Base-by-base conservation (phyloP, 129 eudicot species). In the Arctium minus region DNA sequence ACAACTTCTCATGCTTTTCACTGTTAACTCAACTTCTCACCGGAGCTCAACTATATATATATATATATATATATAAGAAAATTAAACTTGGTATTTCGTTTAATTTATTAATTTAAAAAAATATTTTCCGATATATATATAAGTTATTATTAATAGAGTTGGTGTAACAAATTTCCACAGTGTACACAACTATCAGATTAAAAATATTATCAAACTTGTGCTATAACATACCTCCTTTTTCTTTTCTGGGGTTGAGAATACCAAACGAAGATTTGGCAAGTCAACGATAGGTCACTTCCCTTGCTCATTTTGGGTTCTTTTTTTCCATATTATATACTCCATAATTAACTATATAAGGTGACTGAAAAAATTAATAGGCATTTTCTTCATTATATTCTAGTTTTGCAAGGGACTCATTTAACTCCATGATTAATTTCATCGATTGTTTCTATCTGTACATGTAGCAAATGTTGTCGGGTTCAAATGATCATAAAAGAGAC, bases 141-240 rank as follows among this genome's bases (percentile, higher is more conserved):
- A 39, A 68, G 1, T 42, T 79, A 62, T 77, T 33, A 84, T 56
- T 32, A 73, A 62, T 79, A 32, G 79, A 73, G 70, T 79, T 79
- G 80, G 87, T 79, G 76, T 29, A 73, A 79, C 72, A 72, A 17
- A 38, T 79, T 38, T 79, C 30, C 78, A 53, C 74, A 38, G 50
- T 72, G 71, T 83, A 68, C 12, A 78, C 29, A 67, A 38, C 79
- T 30, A 13, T 39, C n/a, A 22, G 75, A 79, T 65, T 79, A 79
- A 64, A 73, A 79, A 22, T 67, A 27, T 40, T 79, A 73, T 73
- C 79, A 84, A 84, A 42, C 83, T 84, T 84, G 83, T 78, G 79
- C 73, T 72, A 77, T 40, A 84, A 72, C 78, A 42, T 3, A 37
- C 29, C 17, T 48, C 68, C 5, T 18, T 65, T 42, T 17, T 38